Base-by-base conservation (phyloP, 1,139 yeast genomes). In the Candida glucosophila region DNA sequence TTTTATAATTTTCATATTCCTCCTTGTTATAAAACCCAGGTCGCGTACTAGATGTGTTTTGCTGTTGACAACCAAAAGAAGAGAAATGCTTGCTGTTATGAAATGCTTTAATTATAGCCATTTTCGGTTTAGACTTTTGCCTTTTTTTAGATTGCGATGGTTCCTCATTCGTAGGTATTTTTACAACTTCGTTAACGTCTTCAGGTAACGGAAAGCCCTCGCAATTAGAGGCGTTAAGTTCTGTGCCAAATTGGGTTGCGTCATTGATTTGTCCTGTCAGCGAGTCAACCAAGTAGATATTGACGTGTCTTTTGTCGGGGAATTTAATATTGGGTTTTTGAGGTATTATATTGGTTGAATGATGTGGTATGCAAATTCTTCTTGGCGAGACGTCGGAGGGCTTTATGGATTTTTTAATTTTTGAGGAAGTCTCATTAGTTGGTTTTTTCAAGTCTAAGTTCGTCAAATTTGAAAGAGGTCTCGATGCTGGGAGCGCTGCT, bases 181-280 rank as follows among this genome's bases (percentile, higher is more conserved):
- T 77, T 2, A 77, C 81, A 13, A 71, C 60, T 43, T 77, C 85
- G 33, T 70, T 67, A 3, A 60, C 55, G 29, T 61, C 65, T 27
- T 68, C 75, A 0, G 85, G 83, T 13, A 74, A 47, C 5, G 81
- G 81, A 29, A 78, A 67, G 6, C 79, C 81, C 33, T 67, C 73
- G 33, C 77, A 64, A 34, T 72, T 71, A 19, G 71, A 61, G 0
- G 83, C 68, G 44, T 79, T 79, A 25, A 79, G 61, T 44, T 78
- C 88, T 2, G 88, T 79, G 2, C 85, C 90, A 48, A 72, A 78
- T 36, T 69, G 72, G 4, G 88, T 78, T 5, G 88, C 88, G 43
- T 79, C 88, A 35, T 67, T 69, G 12, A 75, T 42, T 28, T 63
- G 61, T 0, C 86, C 86, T 14, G 77, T 74, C 44, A 77, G 72